phyloP scores from a whole-genome alignment of 768 basidiomycete species.

The Vararia minispora region DNA sequence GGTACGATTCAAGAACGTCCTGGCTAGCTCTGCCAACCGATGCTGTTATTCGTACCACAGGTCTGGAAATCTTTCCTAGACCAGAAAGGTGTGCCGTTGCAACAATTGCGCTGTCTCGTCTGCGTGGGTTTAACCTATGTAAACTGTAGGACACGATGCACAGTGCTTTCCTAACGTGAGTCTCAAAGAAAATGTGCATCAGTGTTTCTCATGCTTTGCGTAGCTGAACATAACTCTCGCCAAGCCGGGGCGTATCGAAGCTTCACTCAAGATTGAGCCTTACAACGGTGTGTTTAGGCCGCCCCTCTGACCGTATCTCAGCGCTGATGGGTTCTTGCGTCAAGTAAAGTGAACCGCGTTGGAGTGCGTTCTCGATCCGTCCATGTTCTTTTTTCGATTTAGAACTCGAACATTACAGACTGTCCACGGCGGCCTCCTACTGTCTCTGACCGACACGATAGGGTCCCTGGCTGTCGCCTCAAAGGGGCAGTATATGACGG shows the following conservation, averaged over 20 bases:
- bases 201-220: not conserved
- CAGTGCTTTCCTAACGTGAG: constrained; percentile 71
- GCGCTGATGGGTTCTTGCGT: not conserved
- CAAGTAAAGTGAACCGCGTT: constrained; percentile 60
- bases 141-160: constrained; percentile 56
- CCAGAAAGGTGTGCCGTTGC: constrained; percentile 43
- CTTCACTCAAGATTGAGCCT: constrained; percentile 59
- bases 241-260: constrained; percentile 60
- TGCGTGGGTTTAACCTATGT: constrained; percentile 6
- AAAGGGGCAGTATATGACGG: constrained; percentile 79
- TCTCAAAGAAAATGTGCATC: not conserved
- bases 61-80: constrained; percentile 78
- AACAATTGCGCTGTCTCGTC: not conserved
- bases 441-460: constrained; percentile 75
- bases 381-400: not conserved
- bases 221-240: constrained; percentile 58
- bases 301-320: not conserved
- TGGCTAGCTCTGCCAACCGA: not conserved
- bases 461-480: constrained; percentile 78
- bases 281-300: constrained; percentile 51
- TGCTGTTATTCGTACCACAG: constrained; percentile 24
- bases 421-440: constrained; percentile 73
- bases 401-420: constrained; percentile 20
- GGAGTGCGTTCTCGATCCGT: constrained; percentile 38
- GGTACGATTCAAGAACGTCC: constrained; percentile 23